Evolutionary conservation across 2,329 filamentous ascomycete genomes (phyloP).

Genomic region (Colletotrichum musicola): DNA sequence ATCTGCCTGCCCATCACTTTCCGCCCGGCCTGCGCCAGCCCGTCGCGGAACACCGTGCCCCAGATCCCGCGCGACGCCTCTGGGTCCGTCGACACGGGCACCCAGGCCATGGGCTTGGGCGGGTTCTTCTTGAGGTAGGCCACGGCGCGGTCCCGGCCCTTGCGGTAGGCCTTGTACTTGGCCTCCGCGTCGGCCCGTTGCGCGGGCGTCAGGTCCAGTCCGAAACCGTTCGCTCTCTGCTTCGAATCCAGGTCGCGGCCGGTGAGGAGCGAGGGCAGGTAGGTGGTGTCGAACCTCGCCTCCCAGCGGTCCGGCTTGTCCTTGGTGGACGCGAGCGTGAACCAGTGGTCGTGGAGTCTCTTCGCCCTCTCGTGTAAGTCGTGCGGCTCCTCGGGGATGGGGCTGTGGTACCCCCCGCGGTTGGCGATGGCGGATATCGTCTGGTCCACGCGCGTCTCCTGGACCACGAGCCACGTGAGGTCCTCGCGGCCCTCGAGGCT

Average conservation of each 20-base stretch:
- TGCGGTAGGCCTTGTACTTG: constrained; percentile 34
- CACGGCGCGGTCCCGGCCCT: constrained; percentile 31
- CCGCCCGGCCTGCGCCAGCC: constrained; percentile 11
- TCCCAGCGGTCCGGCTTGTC: constrained; percentile 35
- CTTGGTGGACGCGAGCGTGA: background rate
- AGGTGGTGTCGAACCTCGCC: constrained; percentile 18
- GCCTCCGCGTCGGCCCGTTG: constrained; percentile 21
- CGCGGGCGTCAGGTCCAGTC: constrained; percentile 17
- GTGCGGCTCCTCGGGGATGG: constrained; percentile 34
- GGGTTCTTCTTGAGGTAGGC: constrained; percentile 32
- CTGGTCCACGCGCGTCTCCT: constrained; percentile 30
- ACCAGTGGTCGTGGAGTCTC: constrained; percentile 29
- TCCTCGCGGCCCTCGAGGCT: constrained; percentile 32
- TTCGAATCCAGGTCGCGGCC: background rate
- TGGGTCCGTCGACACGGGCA: background rate
- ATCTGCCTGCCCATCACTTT: constrained; percentile 19
- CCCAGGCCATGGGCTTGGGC: constrained; percentile 34
- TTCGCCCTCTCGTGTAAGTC: constrained; percentile 24
- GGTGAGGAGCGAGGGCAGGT: constrained; percentile 9
- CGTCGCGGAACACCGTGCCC: constrained; percentile 14
- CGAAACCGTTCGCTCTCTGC: background rate
- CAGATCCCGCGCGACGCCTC: constrained; percentile 4
- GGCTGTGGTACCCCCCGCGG: constrained; percentile 24
- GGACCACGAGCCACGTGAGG: constrained; percentile 32
- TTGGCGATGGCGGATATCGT: constrained; percentile 32